Evolutionary conservation across 192 early-diverging fungal species (phyloP), one percentile per base, ranked within the genome.

Genomic region (Coemansia sp.): DNA sequence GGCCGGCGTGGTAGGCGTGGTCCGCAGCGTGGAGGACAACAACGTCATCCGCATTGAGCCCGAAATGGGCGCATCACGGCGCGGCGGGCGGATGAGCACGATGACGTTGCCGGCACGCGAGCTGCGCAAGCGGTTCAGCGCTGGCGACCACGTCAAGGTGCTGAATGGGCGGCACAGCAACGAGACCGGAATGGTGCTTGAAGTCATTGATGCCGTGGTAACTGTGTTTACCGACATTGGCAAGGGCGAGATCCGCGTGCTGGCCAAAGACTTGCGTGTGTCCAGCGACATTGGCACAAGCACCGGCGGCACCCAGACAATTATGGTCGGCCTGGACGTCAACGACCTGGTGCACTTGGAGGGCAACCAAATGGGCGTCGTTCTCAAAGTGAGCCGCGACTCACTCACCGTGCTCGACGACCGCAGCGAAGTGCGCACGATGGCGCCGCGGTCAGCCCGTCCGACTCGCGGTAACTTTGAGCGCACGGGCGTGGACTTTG

Each of bases 131-230:
- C 84, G 88, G n/a, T 99, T 98, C 68, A 67, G 79, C 20, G 81
- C 87, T 15, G 97, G 97, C 60, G 94, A 99, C 69, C 93, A 97
- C 61, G 97, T 98, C 57, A 87, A 92, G 72, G 95, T 99, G 26
- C 85, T 92, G 36, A 87, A 90, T 38, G 97, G 97, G 22, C 84
- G 87, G 6, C 89, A 91, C 74, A 84, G 85, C 68, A 91, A 87
- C 42, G 90, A 93, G 57, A 93, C 91, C 4, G 97, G 97, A 48
- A 82, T 97, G 85, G 87, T 99, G 37, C 78, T 98, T 10, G 86
- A 85, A 34, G 85, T 96, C n/a, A 73, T 85, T n/a, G 90, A 89
- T 28, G 89, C 85, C 12, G 86, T 93, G 48, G 87, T 88, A 36
- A 95, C 93, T 3, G 72, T 96, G 42, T 72, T 92, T 23, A 88